Evolutionary conservation across 805 yeast genomes (phyloP), one percentile per base, ranked within the genome.

Genomic region (Maudiozyma bulderi): DNA sequence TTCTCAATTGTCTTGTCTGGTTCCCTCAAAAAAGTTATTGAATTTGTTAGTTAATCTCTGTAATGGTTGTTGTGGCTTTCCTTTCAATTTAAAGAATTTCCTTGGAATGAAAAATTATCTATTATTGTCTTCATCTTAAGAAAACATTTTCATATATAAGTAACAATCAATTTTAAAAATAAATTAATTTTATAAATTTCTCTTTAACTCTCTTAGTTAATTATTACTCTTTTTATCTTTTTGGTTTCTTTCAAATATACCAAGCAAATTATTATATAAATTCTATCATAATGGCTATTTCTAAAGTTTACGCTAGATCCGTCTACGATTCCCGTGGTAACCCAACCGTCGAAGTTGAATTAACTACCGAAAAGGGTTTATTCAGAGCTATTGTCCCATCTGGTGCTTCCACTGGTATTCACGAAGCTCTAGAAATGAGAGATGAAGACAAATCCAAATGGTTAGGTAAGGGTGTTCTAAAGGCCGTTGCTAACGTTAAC

Each of bases 251-350:
- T 34, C 10, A 47, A 42, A 15, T 43, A 53, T 20, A 54, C 54
- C 59, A 59, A 57, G 57, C 57, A 57, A 39, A 47, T 45, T 42
- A 50, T 45, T 44, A 49, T 42, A 40, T 50, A 53, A 35, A 35
- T 35, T 49, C 51, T 49, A 53, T 39, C 52, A 57, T 44, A 70
- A 87, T 87, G 95, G 84, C 96, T 63, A 80, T 87, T 67, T 72
- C 86, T 61, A 90, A 91, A 75, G 76, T 90, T 64, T 82, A 78
- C 74, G 86, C 98, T 67, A 90, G 99, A 78, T 85, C 82, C 81
- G 96, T 91, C 75, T 91, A 93, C 84, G 99, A 91, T 78, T 91
- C 98, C 66, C 88, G 99, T 78, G 98, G 98, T 77, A 93, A 91
- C 84, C 99, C 99, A 77, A 91, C 99, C 63, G 99, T 93, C 65